Evolutionary conservation across 768 basidiomycete species (phyloP), one percentile per base, ranked within the genome.

Genomic region (Podaxis pistillaris): DNA sequence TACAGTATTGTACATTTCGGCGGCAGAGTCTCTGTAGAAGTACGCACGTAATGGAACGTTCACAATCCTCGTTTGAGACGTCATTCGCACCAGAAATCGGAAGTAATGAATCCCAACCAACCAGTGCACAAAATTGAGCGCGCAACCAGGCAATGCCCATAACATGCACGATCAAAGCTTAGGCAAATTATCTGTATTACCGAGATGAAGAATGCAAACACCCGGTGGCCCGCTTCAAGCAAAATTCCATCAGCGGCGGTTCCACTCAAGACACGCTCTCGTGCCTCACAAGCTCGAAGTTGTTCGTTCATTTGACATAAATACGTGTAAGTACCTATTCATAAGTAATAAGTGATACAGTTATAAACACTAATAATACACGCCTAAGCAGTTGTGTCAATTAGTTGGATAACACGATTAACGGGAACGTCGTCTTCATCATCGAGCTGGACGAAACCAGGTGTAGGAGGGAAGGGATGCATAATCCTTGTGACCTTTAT

Each of bases 1-100:
- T 44, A 30, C 61, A 92, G 91, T 92, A 59, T 75, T 91, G 38
- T 93, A 92, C 72, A 93, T 92, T 66, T 90, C 91, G 40, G 87
- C 89, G 1, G 87, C 83, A 36, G 88, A 90, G 70, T 57, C 73
- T 7, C 66, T 90, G 64, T 88, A 70, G 80, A 7, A 50, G 26
- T 50, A 50, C 5, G 24, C 44, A 46, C n/a, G n/a, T 19, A 46
- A 46, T 46, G 44, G 44, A 46, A n/a, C 41, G 7, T 41, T 41
- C 12, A 41, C 15, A 5, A 7, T 22, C 44, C 44, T 46, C n/a
- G 8, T 46, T 7, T 19, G 44, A 1, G 44, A n/a, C 19, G 5
- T 19, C n/a, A 8, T n/a, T n/a, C 8, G 6, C 2, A 9, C 44
- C 17, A 46, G 24, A 44, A 15, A 15, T n/a, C 17, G 6, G 41